Evolutionary conservation across 2,329 filamentous ascomycete species (phyloP).

Genomic region (Dactylellina cionopaga): DNA sequence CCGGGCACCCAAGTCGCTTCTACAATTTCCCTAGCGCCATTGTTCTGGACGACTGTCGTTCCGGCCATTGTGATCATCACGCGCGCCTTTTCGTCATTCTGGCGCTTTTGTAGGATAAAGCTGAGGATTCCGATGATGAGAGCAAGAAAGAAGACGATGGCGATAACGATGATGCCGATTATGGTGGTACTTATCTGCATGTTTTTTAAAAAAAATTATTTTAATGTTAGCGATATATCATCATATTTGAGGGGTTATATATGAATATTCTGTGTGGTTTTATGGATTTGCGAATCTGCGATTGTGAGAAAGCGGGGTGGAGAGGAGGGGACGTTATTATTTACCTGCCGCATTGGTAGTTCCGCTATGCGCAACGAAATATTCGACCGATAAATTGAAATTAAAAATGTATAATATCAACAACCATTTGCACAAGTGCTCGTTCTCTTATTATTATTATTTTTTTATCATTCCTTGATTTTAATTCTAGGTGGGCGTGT

Average conservation of each 20-base stretch:
- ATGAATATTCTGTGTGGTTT: not conserved
- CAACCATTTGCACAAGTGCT: too few relatives aligned
- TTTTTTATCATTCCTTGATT: too few relatives aligned
- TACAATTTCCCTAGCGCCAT: slow-evolving; percentile 8
- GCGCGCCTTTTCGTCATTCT: slow-evolving; percentile 3
- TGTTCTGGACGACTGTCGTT: slow-evolving; percentile 20
- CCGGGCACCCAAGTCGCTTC: slow-evolving; percentile 22
- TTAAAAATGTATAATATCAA: not conserved
- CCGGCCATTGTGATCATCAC: slow-evolving; percentile 44
- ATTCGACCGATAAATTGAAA: not conserved
- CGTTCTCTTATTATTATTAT: too few relatives aligned
- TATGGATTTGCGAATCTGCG: not conserved
- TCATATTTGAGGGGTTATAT: not conserved
- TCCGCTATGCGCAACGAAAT: not conserved
- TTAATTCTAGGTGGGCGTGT: too few relatives aligned
- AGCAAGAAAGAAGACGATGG: slow-evolving; percentile 9
- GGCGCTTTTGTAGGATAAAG: slow-evolving; percentile 9
- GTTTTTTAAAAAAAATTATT: not conserved
- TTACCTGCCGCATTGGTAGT: slow-evolving; percentile 21
- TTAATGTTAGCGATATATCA: not conserved
- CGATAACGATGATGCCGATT: slow-evolving; percentile 35
- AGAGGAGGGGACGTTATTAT: not conserved
- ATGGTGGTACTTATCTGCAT: slow-evolving; percentile 21
- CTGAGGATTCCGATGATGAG: slow-evolving; percentile 16
- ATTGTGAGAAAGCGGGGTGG: not conserved